Base-by-base conservation (phyloP, 2,329 filamentous ascomycete genomes). In the Penicillium expansum region DNA sequence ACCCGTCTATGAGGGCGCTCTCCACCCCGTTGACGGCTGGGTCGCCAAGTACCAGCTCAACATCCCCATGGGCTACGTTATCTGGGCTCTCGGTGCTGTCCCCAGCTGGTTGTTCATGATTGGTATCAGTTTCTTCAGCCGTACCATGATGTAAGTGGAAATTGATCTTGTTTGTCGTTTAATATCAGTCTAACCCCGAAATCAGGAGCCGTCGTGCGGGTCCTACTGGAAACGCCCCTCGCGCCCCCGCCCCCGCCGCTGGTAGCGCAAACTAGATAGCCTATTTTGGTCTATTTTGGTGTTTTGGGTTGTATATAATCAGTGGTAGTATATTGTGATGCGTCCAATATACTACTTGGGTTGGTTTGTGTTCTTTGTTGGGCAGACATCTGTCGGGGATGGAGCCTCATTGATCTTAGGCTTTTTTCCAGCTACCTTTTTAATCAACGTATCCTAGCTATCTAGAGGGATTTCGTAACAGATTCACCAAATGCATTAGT, bases 81-180 rank as follows among this genome's bases (percentile, higher is more conserved):
- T 86, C 53, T 86, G 77, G 70, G 80, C 69, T 30, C 80, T 87
- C 67, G 76, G 79, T 33, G 76, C 79, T 71, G 78, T 87, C 62
- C 85, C 85, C 3, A 85, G 81, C 65, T 88, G 85, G 85, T 67
- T 82, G 56, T 82, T 86, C 61, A 87, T 88, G 85, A 80, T 88
- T 61, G 71, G 78, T 41, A 82, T 88, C 71, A 84, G 80, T 52
- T 82, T 87, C 71, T 67, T 84, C 64, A 85, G 81, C 74, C 76
- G 85, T 65, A 80, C 79, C 13, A 76, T 87, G 69, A 86, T 87
- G 85, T 85, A 74, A 80, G 82, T 72, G 54, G 18, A 74, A 79
- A 81, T 71, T 52, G 8, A 27, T 5, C 13, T 18, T 16, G 11
- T 14, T 30, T 14, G 1, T 55, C 16, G 29, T 20, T 41, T n/a